A percentile compares a stretch with the other conserved stretches of the same genome.
These are phyloP conservation scores for Amphirosellinia nigrospora DNA, from an alignment of 495 filamentous ascomycete genomes.

Conservation along the genomic window DNA sequence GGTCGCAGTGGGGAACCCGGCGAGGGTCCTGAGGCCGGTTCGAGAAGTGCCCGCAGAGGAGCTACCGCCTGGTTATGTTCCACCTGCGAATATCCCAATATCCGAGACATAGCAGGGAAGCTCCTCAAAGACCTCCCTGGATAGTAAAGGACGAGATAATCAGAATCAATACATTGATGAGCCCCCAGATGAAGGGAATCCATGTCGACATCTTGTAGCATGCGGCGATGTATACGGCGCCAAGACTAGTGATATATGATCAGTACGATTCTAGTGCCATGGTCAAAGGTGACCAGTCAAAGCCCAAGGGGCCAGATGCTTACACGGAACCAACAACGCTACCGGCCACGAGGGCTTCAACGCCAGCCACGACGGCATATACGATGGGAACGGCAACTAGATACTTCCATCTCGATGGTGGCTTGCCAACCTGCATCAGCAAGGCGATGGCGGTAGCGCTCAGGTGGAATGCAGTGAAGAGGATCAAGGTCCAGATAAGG, in stretches of 20 bases:
- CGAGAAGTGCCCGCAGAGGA: constrained; percentile 20
- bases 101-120: constrained; percentile 6
- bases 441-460: constrained; percentile 75
- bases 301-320: background rate
- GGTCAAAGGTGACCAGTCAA: background rate
- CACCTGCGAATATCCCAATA: constrained; percentile 23
- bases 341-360: constrained; percentile 85
- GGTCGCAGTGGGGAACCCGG: constrained; percentile 72
- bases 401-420: constrained; percentile 67
- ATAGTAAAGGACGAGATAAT: constrained; percentile 94
- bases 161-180: constrained; percentile 86
- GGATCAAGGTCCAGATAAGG: constrained; percentile 82
- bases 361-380: constrained; percentile 74
- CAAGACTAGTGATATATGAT: constrained; percentile 65
- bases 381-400: constrained; percentile 79
- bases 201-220: constrained; percentile 96
- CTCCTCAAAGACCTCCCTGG: constrained; percentile 81
- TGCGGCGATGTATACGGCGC: constrained; percentile 84
- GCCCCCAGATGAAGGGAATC: constrained; percentile 94
- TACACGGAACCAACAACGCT: constrained; percentile 89
- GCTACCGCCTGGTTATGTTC: constrained; percentile 22
- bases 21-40: constrained; percentile 56
- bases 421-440: constrained; percentile 67
- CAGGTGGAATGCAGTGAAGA: constrained; percentile 70
- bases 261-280: constrained; percentile 16